phyloP scores from a whole-genome alignment of 805 yeast species.

The Spathaspora arborariae region DNA sequence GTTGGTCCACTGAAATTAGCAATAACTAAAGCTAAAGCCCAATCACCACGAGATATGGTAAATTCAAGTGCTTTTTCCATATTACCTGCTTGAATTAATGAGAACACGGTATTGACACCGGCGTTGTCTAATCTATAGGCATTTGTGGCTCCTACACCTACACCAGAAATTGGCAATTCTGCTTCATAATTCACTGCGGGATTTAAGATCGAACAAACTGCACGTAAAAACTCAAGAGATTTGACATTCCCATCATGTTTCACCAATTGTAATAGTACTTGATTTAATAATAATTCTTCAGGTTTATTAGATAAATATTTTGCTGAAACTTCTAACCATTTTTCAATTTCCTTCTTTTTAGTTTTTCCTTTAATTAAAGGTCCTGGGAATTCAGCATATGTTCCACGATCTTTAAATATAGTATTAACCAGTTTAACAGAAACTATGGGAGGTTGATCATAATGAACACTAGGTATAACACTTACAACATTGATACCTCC shows the following conservation, averaged over 20 bases:
- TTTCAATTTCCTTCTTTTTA: conserved; percentile 63
- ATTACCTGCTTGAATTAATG: conserved; percentile 55
- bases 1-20: conserved; percentile 64
- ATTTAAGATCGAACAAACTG: conserved; percentile 36
- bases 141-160: conserved; percentile 22
- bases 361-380: conserved; percentile 59
- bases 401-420: conserved; percentile 19
- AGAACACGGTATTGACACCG: conserved; percentile 30
- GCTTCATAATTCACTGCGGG: conserved; percentile 34
- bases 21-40: conserved; percentile 72
- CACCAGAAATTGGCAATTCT: conserved; percentile 11
- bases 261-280: conserved; percentile 25
- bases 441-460: conserved; percentile 19
- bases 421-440: conserved; percentile 25
- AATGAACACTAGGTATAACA: conserved; percentile 33
- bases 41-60: conserved; percentile 63
- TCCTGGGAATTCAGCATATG: conserved; percentile 52
- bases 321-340: conserved; percentile 45
- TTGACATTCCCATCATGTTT: conserved; percentile 28
- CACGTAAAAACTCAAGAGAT: conserved; percentile 24
- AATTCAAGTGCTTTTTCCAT: conserved; percentile 60
- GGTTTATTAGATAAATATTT: conserved; percentile 10
- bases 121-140: conserved; percentile 40
- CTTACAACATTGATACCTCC: conserved; percentile 23
- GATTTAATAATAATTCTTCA: conserved; percentile 28